Conservation (phyloP, 805 yeast genomes). For the Torulaspora quercuum region DNA sequence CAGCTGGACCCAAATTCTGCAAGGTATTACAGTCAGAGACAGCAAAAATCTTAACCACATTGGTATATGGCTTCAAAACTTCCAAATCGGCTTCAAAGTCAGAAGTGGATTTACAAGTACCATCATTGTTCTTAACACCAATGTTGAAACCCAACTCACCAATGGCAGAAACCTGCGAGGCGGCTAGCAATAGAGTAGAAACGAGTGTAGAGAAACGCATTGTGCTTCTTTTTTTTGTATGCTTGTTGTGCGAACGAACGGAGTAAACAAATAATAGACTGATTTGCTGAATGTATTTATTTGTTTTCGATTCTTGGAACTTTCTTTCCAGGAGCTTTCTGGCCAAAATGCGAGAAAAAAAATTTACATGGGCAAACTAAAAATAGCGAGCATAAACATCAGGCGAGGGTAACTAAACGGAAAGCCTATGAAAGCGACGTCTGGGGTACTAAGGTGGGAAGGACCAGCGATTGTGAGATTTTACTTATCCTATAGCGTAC, state of each 20-base stretch:
- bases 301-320: no score
- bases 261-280: no score
- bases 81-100: conserved; percentile 72
- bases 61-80: conserved; percentile 54
- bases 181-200: conserved; percentile 37
- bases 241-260: background rate
- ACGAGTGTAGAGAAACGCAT: conserved; percentile 44
- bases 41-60: conserved; percentile 79
- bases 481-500: conserved; percentile 7
- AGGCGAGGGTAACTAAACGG: no score
- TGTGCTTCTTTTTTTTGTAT: background rate
- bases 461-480: no score
- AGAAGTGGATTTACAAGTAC: conserved; percentile 67
- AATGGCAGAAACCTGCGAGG: conserved; percentile 51
- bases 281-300: no score
- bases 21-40: conserved; percentile 93
- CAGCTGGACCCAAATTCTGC: conserved; percentile 80
- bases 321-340: no score
- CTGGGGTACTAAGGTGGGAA: background rate
- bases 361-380: no score
- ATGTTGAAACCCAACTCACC: conserved; percentile 81
- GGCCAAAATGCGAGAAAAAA: no score
- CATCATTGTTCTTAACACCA: conserved; percentile 74
- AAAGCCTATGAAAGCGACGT: no score
- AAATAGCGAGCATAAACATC: no score